A percentile compares a stretch with the other conserved stretches of the same genome.
These are phyloP conservation scores for Candida sithepensis DNA, from an alignment of 805 yeast genomes.

Conservation along the genomic window DNA sequence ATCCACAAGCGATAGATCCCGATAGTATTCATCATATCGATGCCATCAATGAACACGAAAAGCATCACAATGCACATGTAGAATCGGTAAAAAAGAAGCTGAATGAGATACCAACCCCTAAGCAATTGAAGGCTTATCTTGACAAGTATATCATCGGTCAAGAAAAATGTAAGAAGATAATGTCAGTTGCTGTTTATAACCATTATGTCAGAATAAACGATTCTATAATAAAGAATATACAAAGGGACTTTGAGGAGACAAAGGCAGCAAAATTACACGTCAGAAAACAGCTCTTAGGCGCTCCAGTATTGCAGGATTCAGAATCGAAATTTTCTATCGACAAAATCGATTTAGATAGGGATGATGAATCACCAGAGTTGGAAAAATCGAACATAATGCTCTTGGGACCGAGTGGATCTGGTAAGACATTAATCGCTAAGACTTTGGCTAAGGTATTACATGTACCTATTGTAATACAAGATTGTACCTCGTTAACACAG, in stretches of 20 bases:
- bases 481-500: slow-evolving; percentile 60
- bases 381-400: slow-evolving; percentile 55
- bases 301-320: slow-evolving; percentile 5
- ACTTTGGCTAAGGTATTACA: slow-evolving; percentile 49
- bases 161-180: slow-evolving; percentile 50
- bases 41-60: slow-evolving; percentile 1
- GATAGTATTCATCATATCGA: not conserved
- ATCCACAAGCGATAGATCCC: not conserved
- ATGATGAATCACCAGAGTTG: slow-evolving; percentile 39
- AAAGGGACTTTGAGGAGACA: slow-evolving; percentile 5
- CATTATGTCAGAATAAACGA: slow-evolving; percentile 51
- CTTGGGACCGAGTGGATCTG: slow-evolving; percentile 61
- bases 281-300: slow-evolving; percentile 8
- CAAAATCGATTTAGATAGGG: slow-evolving; percentile 23
- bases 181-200: slow-evolving; percentile 59
- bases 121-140: slow-evolving; percentile 38
- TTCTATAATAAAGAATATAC: slow-evolving; percentile 12
- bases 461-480: slow-evolving; percentile 57
- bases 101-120: slow-evolving; percentile 43
- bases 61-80: slow-evolving; percentile 6
- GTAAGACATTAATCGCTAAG: slow-evolving; percentile 55
- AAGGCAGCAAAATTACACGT: slow-evolving; percentile 4
- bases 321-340: slow-evolving; percentile 1
- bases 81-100: slow-evolving; percentile 10
- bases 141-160: slow-evolving; percentile 57